A percentile compares a stretch with the other conserved stretches of the same genome.
phyloP scores from a whole-genome alignment of 345 rosid genomes.

The Kandelia obovata region DNA sequence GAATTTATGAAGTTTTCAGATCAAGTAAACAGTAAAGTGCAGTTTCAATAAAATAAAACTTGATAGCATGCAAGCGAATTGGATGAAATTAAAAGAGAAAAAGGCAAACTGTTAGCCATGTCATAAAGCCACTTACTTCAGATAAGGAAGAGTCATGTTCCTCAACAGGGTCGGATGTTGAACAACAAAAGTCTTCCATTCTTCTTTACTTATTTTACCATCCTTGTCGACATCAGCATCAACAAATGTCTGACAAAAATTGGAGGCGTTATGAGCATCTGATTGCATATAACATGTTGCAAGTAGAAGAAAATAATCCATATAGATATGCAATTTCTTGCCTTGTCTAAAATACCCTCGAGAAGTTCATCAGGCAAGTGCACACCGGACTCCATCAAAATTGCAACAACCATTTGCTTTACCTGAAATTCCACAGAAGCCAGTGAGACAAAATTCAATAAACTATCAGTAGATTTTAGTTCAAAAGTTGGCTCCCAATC shows the following conservation, averaged over 20 bases:
- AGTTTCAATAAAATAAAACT: neutral
- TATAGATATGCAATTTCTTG: constrained; percentile 15
- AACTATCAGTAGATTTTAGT: neutral
- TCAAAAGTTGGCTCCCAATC: neutral
- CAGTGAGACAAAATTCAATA: neutral
- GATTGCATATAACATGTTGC: neutral
- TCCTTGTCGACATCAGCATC: constrained; percentile 66
- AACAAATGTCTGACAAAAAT: constrained; percentile 56
- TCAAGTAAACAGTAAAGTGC: neutral
- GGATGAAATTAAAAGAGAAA: neutral
- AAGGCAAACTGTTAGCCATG: neutral
- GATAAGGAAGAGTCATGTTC: constrained; percentile 78
- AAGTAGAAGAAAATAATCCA: constrained; percentile 1
- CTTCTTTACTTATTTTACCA: constrained; percentile 59
- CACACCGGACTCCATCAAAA: constrained; percentile 61
- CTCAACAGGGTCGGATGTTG: constrained; percentile 58
- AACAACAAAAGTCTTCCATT: constrained; percentile 59
- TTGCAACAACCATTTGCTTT: constrained; percentile 75
- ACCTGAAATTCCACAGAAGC: constrained; percentile 42
- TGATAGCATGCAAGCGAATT: neutral
- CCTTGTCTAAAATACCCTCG: constrained; percentile 68
- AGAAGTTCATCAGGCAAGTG: constrained; percentile 53
- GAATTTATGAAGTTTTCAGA: neutral
- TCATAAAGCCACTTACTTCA: constrained; percentile 40
- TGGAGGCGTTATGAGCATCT: neutral